phyloP scores from a whole-genome alignment of 345 rosid species.

The Corymbia maculata region DNA sequence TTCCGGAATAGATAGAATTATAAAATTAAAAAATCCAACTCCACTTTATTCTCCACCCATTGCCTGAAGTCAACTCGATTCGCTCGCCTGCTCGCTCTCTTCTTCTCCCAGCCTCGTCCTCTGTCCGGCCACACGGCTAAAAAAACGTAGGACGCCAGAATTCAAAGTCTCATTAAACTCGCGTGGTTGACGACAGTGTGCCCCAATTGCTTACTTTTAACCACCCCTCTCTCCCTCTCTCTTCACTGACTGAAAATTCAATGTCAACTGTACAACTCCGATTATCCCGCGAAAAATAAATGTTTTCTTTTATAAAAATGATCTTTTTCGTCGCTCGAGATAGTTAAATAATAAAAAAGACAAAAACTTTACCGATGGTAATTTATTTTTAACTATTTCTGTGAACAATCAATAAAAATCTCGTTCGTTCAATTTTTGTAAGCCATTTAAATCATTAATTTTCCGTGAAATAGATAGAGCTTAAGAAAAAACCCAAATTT shows the following conservation, averaged over 20 bases:
- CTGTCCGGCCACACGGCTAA: neutral
- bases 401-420: neutral
- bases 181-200: neutral
- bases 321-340: rapidly evolving
- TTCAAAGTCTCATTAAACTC: neutral
- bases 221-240: neutral
- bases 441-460: neutral
- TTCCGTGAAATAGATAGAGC: no score
- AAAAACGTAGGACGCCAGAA: neutral
- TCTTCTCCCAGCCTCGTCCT: neutral
- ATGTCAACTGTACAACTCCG: neutral
- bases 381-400: no score
- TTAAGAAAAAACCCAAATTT: neutral
- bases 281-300: rapidly evolving
- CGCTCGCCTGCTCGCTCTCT: neutral
- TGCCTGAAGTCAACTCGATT: neutral
- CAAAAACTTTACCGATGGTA: no score
- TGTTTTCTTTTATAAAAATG: neutral
- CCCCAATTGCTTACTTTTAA: neutral
- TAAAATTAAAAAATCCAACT: neutral
- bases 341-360: neutral
- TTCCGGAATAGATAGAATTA: neutral
- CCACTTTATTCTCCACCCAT: neutral
- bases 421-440: neutral
- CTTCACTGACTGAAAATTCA: neutral